Percentiles rank a stretch among this genome's conserved stretches.
These are phyloP conservation scores for Basidiobolus heterosporus DNA, from an alignment of 371 early-diverging fungal genomes.

Conservation along the genomic window DNA sequence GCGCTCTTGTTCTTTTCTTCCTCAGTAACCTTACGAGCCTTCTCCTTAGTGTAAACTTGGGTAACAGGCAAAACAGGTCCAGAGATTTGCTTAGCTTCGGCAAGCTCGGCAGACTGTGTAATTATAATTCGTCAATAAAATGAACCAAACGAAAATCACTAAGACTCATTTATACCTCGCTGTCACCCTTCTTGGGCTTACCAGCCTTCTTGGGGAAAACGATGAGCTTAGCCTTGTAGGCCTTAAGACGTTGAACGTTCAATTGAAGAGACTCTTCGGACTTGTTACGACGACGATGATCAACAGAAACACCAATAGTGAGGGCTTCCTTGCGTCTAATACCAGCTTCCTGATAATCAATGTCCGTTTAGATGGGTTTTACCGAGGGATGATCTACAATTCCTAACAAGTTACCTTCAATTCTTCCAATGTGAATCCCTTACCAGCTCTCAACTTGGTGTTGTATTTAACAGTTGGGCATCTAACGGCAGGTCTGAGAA, in stretches of 20 bases:
- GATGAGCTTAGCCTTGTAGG: slow-evolving; percentile 84
- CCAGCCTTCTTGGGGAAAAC: slow-evolving; percentile 86
- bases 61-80: slow-evolving; percentile 59
- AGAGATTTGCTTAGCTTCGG: slow-evolving; percentile 53
- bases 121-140: too few relatives aligned
- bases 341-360: slow-evolving; percentile 63
- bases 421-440: slow-evolving; percentile 98
- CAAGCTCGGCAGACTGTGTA: slow-evolving; percentile 38
- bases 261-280: slow-evolving; percentile 87
- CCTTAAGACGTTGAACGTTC: slow-evolving; percentile 95
- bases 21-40: slow-evolving; percentile 68
- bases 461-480: slow-evolving; percentile 98
- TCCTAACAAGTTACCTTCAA: slow-evolving; percentile 75
- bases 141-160: too few relatives aligned
- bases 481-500: slow-evolving; percentile 94
- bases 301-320: slow-evolving; percentile 95
- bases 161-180: slow-evolving; percentile 4
- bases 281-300: slow-evolving; percentile 95
- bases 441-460: slow-evolving; percentile 94
- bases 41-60: slow-evolving; percentile 42
- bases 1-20: slow-evolving; percentile 69
- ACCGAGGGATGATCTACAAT: too few relatives aligned
- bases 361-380: background rate
- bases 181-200: slow-evolving; percentile 71
- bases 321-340: slow-evolving; percentile 87